Base-by-base conservation (phyloP, 345 rosid genomes). In the Erucastrum elatum region DNA sequence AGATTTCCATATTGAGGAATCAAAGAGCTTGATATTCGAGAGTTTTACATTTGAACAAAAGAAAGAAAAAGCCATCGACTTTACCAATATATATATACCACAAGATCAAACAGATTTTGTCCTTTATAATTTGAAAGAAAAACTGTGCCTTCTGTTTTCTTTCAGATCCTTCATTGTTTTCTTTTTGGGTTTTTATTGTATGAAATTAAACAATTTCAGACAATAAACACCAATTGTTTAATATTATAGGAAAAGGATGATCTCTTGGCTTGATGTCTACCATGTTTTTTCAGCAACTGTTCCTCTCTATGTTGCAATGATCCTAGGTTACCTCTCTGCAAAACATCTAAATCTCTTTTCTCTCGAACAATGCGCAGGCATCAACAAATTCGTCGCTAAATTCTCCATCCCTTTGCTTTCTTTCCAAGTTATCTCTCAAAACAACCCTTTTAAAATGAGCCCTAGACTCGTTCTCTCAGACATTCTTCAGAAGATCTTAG, bases 301-400 rank as follows among this genome's bases (percentile, higher is more conserved):
- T 72, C 98, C 98, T 29, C 77, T 92, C n/a, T 94, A 94, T 69
- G 83, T 87, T 39, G 79, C 90, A 44, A 91, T 92, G 98, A 70
- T 85, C 1, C 81, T 89, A 69, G 97, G 97, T 41, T 94, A 87
- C 82, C 27, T 82, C 33, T 90, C 97, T 15, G 83, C 86, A 82
- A 92, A 80, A 86, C 90, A 90, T 83, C 82, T 89, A 82, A 84
- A 84, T 62, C 81, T 94, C 41, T 92, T 94, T 59, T 85, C 95
- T 8, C 88, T 91, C 0, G 91, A 94, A 33, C 98, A 94, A 81
- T 92, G 97, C 77, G 83, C 88, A 41, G 98, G 97, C 64, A 92
- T 94, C 64, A 92, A 91, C 89, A 94, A 85, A 85, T 90, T 92
- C 53, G 98, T 92, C 8, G 91, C 97, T 2, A 92, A 94, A 79